phyloP scores from a whole-genome alignment of 1,139 yeast genomes.

The Arxiozyma bovina region DNA sequence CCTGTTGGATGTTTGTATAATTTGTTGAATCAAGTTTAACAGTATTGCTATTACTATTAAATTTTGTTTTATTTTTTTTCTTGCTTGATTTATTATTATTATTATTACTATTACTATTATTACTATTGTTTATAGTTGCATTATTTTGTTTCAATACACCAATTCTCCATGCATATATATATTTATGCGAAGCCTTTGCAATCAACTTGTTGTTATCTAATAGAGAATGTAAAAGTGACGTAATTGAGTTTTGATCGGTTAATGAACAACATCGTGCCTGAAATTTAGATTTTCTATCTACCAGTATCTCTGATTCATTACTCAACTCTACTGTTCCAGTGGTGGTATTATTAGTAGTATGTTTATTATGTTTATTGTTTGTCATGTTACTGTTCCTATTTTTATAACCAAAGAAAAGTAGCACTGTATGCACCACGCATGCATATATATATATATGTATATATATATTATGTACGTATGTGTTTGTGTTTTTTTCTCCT shows the following conservation, averaged over 20 bases:
- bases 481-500: too few species aligned
- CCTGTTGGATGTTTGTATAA: constrained; percentile 39
- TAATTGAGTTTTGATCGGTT: constrained; percentile 34
- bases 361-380: neutral
- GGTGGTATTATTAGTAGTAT: neutral
- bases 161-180: constrained; percentile 61
- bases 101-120: neutral
- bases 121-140: neutral
- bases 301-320: constrained; percentile 32
- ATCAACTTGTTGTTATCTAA: constrained; percentile 37
- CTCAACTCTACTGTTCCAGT: constrained; percentile 18
- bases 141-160: constrained; percentile 22
- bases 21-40: neutral
- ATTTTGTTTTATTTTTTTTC: constrained; percentile 6
- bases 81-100: constrained; percentile 3
- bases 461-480: too few species aligned
- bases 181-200: constrained; percentile 52
- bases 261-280: constrained; percentile 48
- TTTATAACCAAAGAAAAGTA: too few species aligned
- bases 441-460: too few species aligned
- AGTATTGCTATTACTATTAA: constrained; percentile 8
- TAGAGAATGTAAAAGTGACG: constrained; percentile 35
- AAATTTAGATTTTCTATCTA: constrained; percentile 50
- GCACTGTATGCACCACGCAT: too few species aligned
- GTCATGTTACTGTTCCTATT: too few species aligned